A percentile compares a stretch with the other conserved stretches of the same genome.
phyloP scores from a whole-genome alignment of 1,139 yeast species.

The Candida smagusa region DNA sequence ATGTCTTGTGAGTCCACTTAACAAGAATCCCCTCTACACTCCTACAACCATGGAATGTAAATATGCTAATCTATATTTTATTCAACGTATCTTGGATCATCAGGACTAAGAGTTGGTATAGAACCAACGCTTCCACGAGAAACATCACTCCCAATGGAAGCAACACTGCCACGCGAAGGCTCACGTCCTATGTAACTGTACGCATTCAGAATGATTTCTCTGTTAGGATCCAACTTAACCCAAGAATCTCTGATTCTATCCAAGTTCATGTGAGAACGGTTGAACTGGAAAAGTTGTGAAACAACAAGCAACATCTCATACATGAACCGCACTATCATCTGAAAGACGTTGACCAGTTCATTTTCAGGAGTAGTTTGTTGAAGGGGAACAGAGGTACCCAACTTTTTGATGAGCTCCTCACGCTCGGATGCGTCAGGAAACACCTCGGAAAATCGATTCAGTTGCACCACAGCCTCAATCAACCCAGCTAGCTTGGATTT shows the following conservation, averaged over 20 bases:
- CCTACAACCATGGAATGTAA: too few species aligned
- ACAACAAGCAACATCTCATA: conserved; percentile 31
- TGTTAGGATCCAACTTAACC: conserved; percentile 44
- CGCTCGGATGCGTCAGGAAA: conserved; percentile 30
- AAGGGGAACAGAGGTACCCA: conserved; percentile 8
- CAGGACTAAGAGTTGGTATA: too few species aligned
- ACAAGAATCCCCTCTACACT: too few species aligned
- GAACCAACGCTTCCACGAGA: neutral
- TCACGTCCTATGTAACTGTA: conserved; percentile 36
- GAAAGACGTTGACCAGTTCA: conserved; percentile 13
- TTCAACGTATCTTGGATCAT: too few species aligned
- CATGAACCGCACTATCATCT: conserved; percentile 24
- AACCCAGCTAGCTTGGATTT: conserved; percentile 23
- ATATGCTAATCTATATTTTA: too few species aligned
- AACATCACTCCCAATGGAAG: conserved; percentile 6
- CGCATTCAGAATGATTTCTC: conserved; percentile 36
- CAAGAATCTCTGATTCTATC: conserved; percentile 44
- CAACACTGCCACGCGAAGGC: conserved; percentile 16
- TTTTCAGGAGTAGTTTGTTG: neutral
- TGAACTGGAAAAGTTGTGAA: conserved; percentile 33
- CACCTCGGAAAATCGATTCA: conserved; percentile 32
- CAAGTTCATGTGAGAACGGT: conserved; percentile 41
- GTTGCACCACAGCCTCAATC: conserved; percentile 36
- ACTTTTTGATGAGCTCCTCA: conserved; percentile 23
- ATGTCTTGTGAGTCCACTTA: too few species aligned